Base-by-base conservation (phyloP, 1,284 basidiomycete genomes). In the Microbotryum intermedium region DNA sequence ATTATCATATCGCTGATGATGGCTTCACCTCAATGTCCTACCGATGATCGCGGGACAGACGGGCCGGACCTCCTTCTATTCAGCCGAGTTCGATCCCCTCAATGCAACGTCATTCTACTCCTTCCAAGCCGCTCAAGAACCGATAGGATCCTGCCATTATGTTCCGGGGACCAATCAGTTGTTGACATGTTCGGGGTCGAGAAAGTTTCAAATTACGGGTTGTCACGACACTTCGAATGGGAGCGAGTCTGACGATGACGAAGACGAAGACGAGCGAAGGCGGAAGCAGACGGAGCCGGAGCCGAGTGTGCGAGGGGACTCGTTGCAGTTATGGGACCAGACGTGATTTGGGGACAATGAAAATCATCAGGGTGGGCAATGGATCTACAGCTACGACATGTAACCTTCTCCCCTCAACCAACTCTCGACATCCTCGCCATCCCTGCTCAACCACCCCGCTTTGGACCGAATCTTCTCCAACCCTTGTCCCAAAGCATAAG, bases 321-420 rank as follows among this genome's bases (percentile, higher is more conserved):
- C 34, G 11, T 16, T 39, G 34, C 34, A 39, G 18, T 39, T 39
- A 39, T 39, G 34, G 34, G 34, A 45, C 16, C 6, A 28, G 26
- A 50, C 21, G 11, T 39, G 29, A 30, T 44, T 13, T 5, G 23
- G 30, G 23, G 43, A 6, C 9, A 16, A 7, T 5, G 25, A 23
- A 30, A 51, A 23, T 23, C 30, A 20, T 28, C 50, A 20, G 26
- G 29, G 3, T 21, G 10, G 8, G 13, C 23, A 18, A 28, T 9
- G 18, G 11, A 11, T 23, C 20, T 50, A n/a, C 23, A 42, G 18
- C 46, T 49, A 39, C 16, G 30, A 11, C 5, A 63, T 18, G 34
- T 53, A 59, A 21, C 54, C 53, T 70, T 77, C 74, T 57, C 76
- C 74, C 62, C 77, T 76, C 58, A 88, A 74, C 87, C 87, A 89